Evolutionary conservation across 768 basidiomycete genomes (phyloP).

Genomic region (Lyophyllum decastes): DNA sequence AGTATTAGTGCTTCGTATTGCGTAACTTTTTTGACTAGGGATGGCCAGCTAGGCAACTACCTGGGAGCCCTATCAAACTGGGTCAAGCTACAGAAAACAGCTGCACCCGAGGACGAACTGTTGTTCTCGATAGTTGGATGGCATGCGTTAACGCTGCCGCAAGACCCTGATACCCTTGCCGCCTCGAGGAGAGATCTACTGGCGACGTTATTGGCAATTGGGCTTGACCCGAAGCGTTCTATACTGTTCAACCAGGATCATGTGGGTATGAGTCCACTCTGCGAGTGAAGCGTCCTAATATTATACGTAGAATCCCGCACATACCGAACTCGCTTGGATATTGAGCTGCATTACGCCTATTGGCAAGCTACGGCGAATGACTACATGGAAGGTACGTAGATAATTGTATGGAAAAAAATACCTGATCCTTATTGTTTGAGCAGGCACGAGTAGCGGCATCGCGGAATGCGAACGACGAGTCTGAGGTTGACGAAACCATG

Average conservation of each 20-base stretch:
- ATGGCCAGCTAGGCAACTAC: conserved; percentile 85
- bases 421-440: conserved; percentile 1
- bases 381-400: conserved; percentile 85
- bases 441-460: conserved; percentile 77
- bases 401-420: background rate
- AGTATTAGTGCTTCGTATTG: conserved; percentile 19
- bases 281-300: background rate
- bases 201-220: conserved; percentile 81
- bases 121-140: conserved; percentile 91
- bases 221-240: conserved; percentile 75
- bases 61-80: conserved; percentile 90
- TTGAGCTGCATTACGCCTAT: conserved; percentile 83
- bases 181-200: conserved; percentile 74
- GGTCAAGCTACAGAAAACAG: conserved; percentile 74
- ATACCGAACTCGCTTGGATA: conserved; percentile 90
- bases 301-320: conserved; percentile 66
- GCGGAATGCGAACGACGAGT: conserved; percentile 72
- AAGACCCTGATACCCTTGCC: conserved; percentile 67
- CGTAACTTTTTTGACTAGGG: conserved; percentile 9
- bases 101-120: conserved; percentile 58
- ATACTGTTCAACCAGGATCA: conserved; percentile 89
- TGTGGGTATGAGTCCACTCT: conserved; percentile 43
- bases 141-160: conserved; percentile 92
- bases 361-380: conserved; percentile 87
- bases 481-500: conserved; percentile 78